Evolutionary conservation across 106 monocot genomes (phyloP).

Genomic region (Dioscorea zingiberensis): DNA sequence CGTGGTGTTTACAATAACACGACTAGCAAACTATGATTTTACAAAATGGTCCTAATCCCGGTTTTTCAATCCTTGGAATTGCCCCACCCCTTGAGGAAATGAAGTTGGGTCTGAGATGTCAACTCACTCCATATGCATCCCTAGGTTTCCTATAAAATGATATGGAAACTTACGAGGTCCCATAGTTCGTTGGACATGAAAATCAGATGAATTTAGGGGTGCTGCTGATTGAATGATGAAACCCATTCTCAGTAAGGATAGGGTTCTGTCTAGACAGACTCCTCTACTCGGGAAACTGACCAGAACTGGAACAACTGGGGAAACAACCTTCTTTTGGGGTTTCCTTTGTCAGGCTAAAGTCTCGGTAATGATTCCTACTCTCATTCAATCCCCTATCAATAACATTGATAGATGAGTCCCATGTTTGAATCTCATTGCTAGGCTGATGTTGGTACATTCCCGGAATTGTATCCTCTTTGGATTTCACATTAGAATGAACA

Average conservation of each 20-base stretch:
- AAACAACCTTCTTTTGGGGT: no score
- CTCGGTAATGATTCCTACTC: background rate
- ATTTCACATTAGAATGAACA: conserved; percentile 14
- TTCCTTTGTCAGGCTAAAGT: conserved; percentile 19
- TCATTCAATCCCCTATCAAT: conserved; percentile 30
- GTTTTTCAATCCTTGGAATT: no score
- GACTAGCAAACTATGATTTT: conserved; percentile 24
- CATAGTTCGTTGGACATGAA: conserved; percentile 22
- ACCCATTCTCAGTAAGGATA: conserved; percentile 14
- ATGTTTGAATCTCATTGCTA: conserved; percentile 24
- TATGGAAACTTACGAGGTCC: conserved; percentile 38
- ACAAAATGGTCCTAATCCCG: conserved; percentile 30
- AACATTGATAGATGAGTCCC: conserved; percentile 22
- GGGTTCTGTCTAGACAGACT: conserved; percentile 16
- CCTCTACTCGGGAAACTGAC: conserved; percentile 11
- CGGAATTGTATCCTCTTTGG: no score
- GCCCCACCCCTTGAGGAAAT: conserved; percentile 20
- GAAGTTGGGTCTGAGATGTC: conserved; percentile 7
- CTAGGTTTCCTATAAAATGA: conserved; percentile 44
- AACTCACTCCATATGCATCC: conserved; percentile 22
- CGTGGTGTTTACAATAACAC: conserved; percentile 19
- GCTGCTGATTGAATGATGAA: conserved; percentile 17
- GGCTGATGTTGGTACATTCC: conserved; percentile 13
- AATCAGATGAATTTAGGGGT: conserved; percentile 19
- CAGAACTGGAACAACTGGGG: conserved; percentile 18